A percentile compares a stretch with the other conserved stretches of the same genome.
phyloP scores from a whole-genome alignment of 371 early-diverging fungal species.

The Saksenaea vasiformis region DNA sequence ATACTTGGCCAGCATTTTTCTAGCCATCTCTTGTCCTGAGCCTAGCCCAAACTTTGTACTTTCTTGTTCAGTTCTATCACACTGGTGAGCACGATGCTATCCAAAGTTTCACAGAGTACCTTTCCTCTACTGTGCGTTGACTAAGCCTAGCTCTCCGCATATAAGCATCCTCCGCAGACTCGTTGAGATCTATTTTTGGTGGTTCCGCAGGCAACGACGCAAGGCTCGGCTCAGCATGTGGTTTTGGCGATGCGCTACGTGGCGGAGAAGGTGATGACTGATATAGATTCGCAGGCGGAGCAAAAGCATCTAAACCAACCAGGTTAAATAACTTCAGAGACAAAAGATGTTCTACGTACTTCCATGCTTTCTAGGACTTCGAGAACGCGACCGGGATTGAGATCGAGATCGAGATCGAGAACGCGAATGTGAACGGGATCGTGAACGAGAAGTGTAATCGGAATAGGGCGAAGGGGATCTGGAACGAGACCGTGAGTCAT shows the following conservation, averaged over 20 bases:
- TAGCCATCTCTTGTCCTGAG: constrained; percentile 35
- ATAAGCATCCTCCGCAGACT: constrained; percentile 75
- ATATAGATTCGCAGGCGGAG: constrained; percentile 29
- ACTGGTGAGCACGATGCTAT: not conserved
- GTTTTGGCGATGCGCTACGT: constrained; percentile 9
- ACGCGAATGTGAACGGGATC: constrained; percentile 25
- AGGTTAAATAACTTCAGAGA: not conserved
- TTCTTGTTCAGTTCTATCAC: constrained; percentile 9
- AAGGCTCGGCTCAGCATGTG: not conserved
- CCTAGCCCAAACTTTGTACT: constrained; percentile 8
- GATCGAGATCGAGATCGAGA: constrained; percentile 33
- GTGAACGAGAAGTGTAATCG: constrained; percentile 21
- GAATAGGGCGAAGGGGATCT: constrained; percentile 26
- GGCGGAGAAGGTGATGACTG: constrained; percentile 6
- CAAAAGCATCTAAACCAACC: constrained; percentile 19
- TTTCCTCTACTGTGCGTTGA: constrained; percentile 17
- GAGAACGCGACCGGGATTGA: constrained; percentile 29
- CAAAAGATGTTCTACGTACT: constrained; percentile 7
- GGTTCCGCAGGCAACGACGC: constrained; percentile 10
- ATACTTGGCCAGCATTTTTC: constrained; percentile 37
- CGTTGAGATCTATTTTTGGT: constrained; percentile 36
- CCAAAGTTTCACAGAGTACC: not conserved
- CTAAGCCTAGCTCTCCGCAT: constrained; percentile 60
- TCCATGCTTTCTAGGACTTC: constrained; percentile 18
- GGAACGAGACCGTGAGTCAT: constrained; percentile 28